Base-by-base conservation (phyloP, 2,329 filamentous ascomycete species). In the Didymella exigua region DNA sequence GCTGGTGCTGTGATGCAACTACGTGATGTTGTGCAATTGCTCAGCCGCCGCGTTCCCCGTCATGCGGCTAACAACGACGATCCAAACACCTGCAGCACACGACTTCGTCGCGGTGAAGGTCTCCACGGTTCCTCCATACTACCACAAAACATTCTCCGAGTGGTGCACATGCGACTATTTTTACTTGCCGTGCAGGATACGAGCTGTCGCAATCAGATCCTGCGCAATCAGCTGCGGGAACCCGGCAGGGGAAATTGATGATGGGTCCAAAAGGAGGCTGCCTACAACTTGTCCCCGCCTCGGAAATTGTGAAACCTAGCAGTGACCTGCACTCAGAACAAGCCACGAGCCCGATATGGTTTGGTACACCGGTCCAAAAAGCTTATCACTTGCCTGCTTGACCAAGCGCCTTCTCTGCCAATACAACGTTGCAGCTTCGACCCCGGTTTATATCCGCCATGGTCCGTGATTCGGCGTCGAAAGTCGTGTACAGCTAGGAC, bases 231-330 rank as follows among this genome's bases (percentile, higher is more conserved):
- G 14, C 29, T 5, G 30, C 42, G 46, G 46, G 42, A 50, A 30
- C 30, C 24, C 30, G 42, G 47, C 42, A 30, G 19, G 52, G 26
- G 46, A 55, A 36, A 55, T 55, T 55, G 46, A 46, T 41, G 34
- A 46, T 55, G 52, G 52, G 52, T 31, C 46, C 16, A 16, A 46
- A 55, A 46, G 52, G 52, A 50, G 52, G 41, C 47, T 50, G 46
- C 30, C 26, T 30, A 36, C 52, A 26, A 33, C 16, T 14, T 40
- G 44, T 23, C 45, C 52, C 52, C 34, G 46, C 36, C 41, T 31
- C 46, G 46, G 52, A 55, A 23, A 50, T 55, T 55, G 42, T 46
- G 24, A 46, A 55, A 50, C 24, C 36, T 24, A 31, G 24, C 10
- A 11, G 36, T 31, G 46, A 41, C 30, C 41, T 42, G 29, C 52